Base-by-base conservation (phyloP, 2,329 filamentous ascomycete species). In the Nigrospora sphaerica region DNA sequence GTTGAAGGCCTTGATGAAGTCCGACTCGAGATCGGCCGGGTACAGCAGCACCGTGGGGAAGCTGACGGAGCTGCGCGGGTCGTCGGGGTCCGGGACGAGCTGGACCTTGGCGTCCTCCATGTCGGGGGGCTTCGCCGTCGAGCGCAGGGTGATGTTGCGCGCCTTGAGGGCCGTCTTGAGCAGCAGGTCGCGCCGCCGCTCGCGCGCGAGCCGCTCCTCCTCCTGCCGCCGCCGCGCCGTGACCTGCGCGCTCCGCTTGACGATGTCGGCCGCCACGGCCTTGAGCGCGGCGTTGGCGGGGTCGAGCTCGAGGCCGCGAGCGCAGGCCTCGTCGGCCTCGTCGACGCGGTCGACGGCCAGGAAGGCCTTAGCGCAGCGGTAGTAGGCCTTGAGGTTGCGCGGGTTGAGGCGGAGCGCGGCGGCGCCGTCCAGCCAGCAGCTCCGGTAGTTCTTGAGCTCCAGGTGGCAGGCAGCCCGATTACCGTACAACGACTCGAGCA, bases 401-500 rank as follows among this genome's bases (percentile, higher is more conserved):
- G 83, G 77, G 66, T 96, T 95, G 48, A 96, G 72, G 35, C 82
- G 80, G 49, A 98, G 75, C 1, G 88, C 85, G 9, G 81, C 75
- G 2, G 85, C 86, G 65, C 91, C 93, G 72, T 97, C 93, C 41
- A 85, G 76, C 59, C 85, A 95, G 68, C 86, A 90, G 52, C 82
- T 85, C 52, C 92, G 84, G 69, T 91, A 93, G 71, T 98, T 98
- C 62, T 81, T 80, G 54, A 96, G 75, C 65, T 90, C 85, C 50
- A 98, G 74, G 64, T 97, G 87, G 68, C 89, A 95, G 28, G 95
- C 81, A 1, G 92, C 91, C 50, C 93, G 83, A 67, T 98, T 98
- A 52, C 86, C 80, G 64, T 91, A 83, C 50, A 89, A 84, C 2
- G 82, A 77, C 67, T 95, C 90, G 47, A 91, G 78, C 42, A 86